Conservation (phyloP, 345 rosid genomes). For the Pugionium cornutum region DNA sequence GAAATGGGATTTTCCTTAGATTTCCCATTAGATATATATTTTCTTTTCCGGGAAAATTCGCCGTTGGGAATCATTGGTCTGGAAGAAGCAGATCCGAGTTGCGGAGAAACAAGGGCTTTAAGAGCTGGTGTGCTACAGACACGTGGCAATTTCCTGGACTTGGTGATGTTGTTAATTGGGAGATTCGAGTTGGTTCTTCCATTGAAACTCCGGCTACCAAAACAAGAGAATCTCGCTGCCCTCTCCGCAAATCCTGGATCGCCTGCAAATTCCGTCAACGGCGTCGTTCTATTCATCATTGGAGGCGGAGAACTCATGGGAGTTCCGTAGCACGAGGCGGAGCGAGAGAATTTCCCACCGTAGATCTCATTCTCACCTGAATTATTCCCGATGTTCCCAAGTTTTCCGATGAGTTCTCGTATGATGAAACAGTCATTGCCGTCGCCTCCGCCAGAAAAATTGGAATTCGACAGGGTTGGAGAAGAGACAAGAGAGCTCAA, state of each 20-base stretch:
- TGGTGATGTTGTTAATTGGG: constrained; percentile 4
- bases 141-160: constrained; percentile 51
- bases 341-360: too few species aligned
- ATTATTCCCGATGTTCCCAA: constrained; percentile 49
- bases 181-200: constrained; percentile 43
- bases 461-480: constrained; percentile 69
- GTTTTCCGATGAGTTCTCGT: constrained; percentile 73
- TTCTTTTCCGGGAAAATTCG: constrained; percentile 65
- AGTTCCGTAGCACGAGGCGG: constrained; percentile 39
- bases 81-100: not conserved
- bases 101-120: constrained; percentile 33
- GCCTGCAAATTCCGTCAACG: constrained; percentile 59
- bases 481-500: constrained; percentile 82
- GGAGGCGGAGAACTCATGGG: constrained; percentile 48
- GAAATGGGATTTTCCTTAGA: constrained; percentile 44
- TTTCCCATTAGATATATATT: constrained; percentile 41
- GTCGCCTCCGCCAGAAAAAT: constrained; percentile 46
- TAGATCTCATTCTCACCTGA: not conserved
- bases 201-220: constrained; percentile 78
- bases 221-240: constrained; percentile 72
- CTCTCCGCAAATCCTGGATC: constrained; percentile 88
- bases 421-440: constrained; percentile 39
- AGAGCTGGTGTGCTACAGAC: constrained; percentile 80
- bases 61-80: constrained; percentile 25
- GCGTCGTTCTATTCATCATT: constrained; percentile 45